Base-by-base conservation (phyloP, 768 basidiomycete species). In the Lactifluus echinatus region DNA sequence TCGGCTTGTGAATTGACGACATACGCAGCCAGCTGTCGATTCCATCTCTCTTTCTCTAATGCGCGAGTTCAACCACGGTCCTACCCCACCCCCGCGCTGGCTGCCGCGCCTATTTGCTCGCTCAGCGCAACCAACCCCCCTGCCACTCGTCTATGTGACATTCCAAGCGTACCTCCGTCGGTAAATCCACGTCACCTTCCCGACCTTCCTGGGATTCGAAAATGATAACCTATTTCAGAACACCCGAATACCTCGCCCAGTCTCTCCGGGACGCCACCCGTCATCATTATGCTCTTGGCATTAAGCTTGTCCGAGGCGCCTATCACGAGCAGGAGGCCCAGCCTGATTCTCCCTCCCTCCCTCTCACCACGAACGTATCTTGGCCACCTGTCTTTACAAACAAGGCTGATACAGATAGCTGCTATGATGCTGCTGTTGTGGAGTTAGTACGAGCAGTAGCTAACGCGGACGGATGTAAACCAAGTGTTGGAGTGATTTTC, bases 281-380 rank as follows among this genome's bases (percentile, higher is more conserved):
- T 50, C 74, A 84, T 60, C 75, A 79, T 36, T 95, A 89, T 66
- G 76, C 87, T 0, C 77, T 95, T 0, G 93, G 93, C 10, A 83
- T 92, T 54, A 97, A 96, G 70, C 85, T 97, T 47, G 93, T 96
- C 29, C 82, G 93, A 23, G 93, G 93, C 0, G 93, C 93, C 2
- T 97, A 97, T 69, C 90, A 93, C 65, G 76, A 82, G 0, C 80
- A 87, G 56, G 93, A 96, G 66, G 60, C 79, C 26, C 72, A 76
- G 63, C 10, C 37, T 34, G 10, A 53, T 50, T 47, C 65, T 42
- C 54, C 53, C 57, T 28, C 65, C 66, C 3, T 80, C 81, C 0
- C 81, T 84, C 56, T 85, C 84, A 0, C 78, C 79, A 0, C 84
- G 84, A 48, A 59, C 70, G 5, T 62, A 70, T 19, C 80, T 24